phyloP scores from a whole-genome alignment of 768 basidiomycete species.

The Boletus tylopilopsis region DNA sequence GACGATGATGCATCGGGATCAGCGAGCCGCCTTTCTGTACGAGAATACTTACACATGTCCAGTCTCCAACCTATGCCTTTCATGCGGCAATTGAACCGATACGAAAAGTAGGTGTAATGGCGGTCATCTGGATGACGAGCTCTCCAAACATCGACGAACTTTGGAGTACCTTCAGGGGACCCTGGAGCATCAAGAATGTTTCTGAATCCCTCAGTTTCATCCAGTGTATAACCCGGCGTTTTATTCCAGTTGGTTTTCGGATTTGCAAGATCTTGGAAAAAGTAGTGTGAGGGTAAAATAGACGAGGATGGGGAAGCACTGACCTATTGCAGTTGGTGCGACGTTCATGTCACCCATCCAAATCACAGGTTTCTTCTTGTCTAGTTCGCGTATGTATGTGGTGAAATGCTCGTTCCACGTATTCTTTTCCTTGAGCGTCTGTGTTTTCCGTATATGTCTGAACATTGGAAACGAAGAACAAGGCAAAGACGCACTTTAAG shows the following conservation, averaged over 20 bases:
- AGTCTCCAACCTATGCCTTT: conserved; percentile 88
- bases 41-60: conserved; percentile 67
- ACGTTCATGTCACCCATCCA: conserved; percentile 90
- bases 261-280: conserved; percentile 57
- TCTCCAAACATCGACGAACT: conserved; percentile 82
- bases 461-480: neutral
- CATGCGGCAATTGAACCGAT: conserved; percentile 71
- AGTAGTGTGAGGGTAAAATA: neutral
- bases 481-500: conserved; percentile 52
- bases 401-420: conserved; percentile 79
- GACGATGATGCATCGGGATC: conserved; percentile 1
- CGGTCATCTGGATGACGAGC: conserved; percentile 57
- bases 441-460: conserved; percentile 2
- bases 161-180: conserved; percentile 32
- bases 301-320: neutral
- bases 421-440: conserved; percentile 77
- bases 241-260: conserved; percentile 83
- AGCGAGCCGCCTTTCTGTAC: neutral
- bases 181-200: conserved; percentile 57
- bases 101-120: conserved; percentile 86
- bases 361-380: conserved; percentile 78
- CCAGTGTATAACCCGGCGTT: conserved; percentile 78
- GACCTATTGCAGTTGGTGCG: conserved; percentile 72
- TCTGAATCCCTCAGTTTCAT: conserved; percentile 72
- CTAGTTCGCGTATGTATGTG: conserved; percentile 63